Conservation (phyloP, 2,329 filamentous ascomycete species). For the Aureobasidium sp. region DNA sequence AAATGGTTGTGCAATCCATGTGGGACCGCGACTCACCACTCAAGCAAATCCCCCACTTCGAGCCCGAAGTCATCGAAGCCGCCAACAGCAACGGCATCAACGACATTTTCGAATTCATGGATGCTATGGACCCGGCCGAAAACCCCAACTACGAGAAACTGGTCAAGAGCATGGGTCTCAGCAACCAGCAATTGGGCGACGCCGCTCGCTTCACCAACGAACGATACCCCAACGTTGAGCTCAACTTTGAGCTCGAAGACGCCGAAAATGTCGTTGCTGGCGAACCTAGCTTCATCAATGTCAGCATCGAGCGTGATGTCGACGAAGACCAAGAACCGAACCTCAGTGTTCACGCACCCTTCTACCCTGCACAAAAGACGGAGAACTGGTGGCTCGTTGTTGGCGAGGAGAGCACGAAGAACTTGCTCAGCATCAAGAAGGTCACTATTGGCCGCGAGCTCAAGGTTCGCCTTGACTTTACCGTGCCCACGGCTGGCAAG, state of each 20-base stretch:
- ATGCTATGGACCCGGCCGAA: slow-evolving; percentile 93
- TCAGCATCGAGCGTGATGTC: slow-evolving; percentile 76
- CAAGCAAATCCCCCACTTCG: slow-evolving; percentile 96
- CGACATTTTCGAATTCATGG: slow-evolving; percentile 97
- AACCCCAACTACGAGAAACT: slow-evolving; percentile 73
- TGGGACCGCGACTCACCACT: slow-evolving; percentile 96
- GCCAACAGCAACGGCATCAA: slow-evolving; percentile 76
- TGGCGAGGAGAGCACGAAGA: slow-evolving; percentile 82
- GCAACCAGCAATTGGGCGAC: slow-evolving; percentile 72
- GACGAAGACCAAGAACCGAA: slow-evolving; percentile 66
- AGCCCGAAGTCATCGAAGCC: slow-evolving; percentile 69
- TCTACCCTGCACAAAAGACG: slow-evolving; percentile 84
- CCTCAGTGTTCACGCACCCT: slow-evolving; percentile 82
- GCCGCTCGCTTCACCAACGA: slow-evolving; percentile 94
- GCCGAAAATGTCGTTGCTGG: slow-evolving; percentile 71
- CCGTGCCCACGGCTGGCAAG: slow-evolving; percentile 72
- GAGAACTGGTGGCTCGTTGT: slow-evolving; percentile 99
- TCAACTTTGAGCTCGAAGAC: slow-evolving; percentile 81
- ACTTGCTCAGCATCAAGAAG: slow-evolving; percentile 83
- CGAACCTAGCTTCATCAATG: slow-evolving; percentile 69
- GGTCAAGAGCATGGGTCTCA: slow-evolving; percentile 67
- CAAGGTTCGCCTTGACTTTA: slow-evolving; percentile 76
- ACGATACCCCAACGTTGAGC: slow-evolving; percentile 89
- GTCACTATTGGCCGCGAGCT: slow-evolving; percentile 75
- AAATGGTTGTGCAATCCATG: slow-evolving; percentile 98